phyloP scores from a whole-genome alignment of 371 early-diverging fungal genomes.

The Mucor racemosus region DNA sequence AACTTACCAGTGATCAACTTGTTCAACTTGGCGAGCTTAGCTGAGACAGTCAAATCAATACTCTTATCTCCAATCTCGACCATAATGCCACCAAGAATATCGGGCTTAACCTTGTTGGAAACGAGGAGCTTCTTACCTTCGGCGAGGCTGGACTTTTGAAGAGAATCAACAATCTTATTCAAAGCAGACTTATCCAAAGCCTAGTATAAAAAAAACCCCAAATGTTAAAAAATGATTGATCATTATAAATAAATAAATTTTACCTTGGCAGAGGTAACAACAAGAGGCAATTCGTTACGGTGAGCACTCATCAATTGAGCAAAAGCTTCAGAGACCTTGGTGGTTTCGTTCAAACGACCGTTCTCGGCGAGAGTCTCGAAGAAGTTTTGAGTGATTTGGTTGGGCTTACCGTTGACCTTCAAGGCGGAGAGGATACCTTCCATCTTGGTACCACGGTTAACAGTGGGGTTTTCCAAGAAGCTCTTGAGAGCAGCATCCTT shows the following conservation, averaged over 20 bases:
- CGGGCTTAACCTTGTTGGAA: slow-evolving; percentile 92
- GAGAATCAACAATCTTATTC: slow-evolving; percentile 56
- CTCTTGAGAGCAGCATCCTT: slow-evolving; percentile 77
- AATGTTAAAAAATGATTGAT: neutral
- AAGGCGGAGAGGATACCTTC: slow-evolving; percentile 70
- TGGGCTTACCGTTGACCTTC: slow-evolving; percentile 70
- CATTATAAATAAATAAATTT: neutral
- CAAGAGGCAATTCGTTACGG: slow-evolving; percentile 89
- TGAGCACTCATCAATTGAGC: slow-evolving; percentile 88
- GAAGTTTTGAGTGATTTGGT: slow-evolving; percentile 86
- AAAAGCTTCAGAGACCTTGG: slow-evolving; percentile 83
- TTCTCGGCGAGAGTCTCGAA: slow-evolving; percentile 92
- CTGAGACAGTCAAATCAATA: slow-evolving; percentile 95
- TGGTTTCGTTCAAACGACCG: slow-evolving; percentile 87
- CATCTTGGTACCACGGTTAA: slow-evolving; percentile 80
- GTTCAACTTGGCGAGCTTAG: slow-evolving; percentile 95
- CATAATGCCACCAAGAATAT: slow-evolving; percentile 94
- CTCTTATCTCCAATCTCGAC: slow-evolving; percentile 98
- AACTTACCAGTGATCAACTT: slow-evolving; percentile 75
- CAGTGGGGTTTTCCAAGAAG: slow-evolving; percentile 88
- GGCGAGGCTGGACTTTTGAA: slow-evolving; percentile 58
- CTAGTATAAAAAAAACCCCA: slow-evolving; percentile 26
- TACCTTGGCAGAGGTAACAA: slow-evolving; percentile 90
- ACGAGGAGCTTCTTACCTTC: slow-evolving; percentile 70
- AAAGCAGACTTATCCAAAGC: slow-evolving; percentile 56